Evolutionary conservation across 208 protist species (phyloP), one percentile per base, ranked within the genome.

Genomic region (Leishmania arabica): DNA sequence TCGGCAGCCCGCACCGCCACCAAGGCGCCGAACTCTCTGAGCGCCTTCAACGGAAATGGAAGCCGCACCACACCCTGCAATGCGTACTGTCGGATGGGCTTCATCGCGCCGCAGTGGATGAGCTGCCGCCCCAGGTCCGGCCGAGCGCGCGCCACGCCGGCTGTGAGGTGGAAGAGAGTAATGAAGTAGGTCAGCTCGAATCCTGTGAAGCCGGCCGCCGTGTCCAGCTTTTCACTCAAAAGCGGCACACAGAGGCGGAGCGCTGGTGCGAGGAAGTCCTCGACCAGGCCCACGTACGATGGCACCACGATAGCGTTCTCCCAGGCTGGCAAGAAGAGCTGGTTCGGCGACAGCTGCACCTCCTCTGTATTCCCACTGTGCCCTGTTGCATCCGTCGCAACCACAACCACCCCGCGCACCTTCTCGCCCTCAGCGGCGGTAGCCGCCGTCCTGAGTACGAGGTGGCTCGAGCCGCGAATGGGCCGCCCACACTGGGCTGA

Each of bases 11-110:
- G 82, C 78, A 76, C 82, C 24, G 77, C 74, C 37, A 85, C 80
- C 62, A 88, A 49, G 64, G 89, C 89, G 3, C 81, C 89, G 69
- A 79, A 88, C 77, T 96, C 93, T 73, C 88, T 86, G 64, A 94
- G 81, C 60, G 86, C 84, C 24, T 69, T 84, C 37, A 90, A 42
- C 5, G 91, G 93, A 31, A 92, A 82, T 19, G 93, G 87, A 47
- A 82, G 74, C 47, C 88, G 89, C 75, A 89, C 86, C 21, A 84
- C 51, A 19, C 82, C 76, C 62, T 83, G 79, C 77, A 80, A 71
- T 3, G 91, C 89, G 81, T 94, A 88, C 27, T 80, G 82, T 15
- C 89, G 81, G 24, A 96, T 78, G 5, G 54, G 49, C 31, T 62
- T 74, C 73, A 96, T 34, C 49, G 86, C 77, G 8, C 86, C 84